A percentile compares a stretch with the other conserved stretches of the same genome.
phyloP scores from a whole-genome alignment of 805 yeast genomes.

The Suhomyces kilbournensis region DNA sequence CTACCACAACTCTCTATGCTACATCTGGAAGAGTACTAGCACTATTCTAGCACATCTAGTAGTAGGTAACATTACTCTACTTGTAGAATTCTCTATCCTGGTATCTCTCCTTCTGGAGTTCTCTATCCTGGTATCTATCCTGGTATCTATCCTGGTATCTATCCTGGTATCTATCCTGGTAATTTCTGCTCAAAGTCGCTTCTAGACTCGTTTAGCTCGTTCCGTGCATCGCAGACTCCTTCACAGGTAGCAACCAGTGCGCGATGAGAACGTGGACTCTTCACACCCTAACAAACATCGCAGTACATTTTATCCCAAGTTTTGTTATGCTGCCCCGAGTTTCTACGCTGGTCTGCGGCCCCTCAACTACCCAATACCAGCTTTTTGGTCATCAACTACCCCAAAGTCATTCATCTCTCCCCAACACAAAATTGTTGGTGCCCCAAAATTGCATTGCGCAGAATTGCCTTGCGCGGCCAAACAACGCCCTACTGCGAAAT shows the following conservation, averaged over 20 bases:
- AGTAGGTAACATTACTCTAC: background rate
- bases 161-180: background rate
- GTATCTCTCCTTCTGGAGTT: background rate
- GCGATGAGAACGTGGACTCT: background rate
- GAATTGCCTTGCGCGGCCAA: background rate
- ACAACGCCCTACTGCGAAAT: background rate
- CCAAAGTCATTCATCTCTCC: background rate
- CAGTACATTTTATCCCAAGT: too few relatives aligned
- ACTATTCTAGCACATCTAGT: background rate
- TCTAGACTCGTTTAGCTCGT: background rate
- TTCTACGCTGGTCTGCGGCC: background rate
- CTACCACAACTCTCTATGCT: background rate
- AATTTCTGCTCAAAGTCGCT: background rate
- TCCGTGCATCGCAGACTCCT: background rate
- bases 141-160: background rate
- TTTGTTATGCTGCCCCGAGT: background rate
- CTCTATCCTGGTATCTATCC: background rate
- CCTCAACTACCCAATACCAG: background rate
- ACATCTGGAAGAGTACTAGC: background rate
- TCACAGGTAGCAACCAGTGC: background rate
- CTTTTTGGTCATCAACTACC: background rate
- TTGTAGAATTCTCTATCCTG: background rate
- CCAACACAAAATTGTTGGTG: background rate
- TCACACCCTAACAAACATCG: background rate
- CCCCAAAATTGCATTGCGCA: background rate